Base-by-base conservation (phyloP, 108 stramenopile genomes). In the Nannochloropsis gaditana region DNA sequence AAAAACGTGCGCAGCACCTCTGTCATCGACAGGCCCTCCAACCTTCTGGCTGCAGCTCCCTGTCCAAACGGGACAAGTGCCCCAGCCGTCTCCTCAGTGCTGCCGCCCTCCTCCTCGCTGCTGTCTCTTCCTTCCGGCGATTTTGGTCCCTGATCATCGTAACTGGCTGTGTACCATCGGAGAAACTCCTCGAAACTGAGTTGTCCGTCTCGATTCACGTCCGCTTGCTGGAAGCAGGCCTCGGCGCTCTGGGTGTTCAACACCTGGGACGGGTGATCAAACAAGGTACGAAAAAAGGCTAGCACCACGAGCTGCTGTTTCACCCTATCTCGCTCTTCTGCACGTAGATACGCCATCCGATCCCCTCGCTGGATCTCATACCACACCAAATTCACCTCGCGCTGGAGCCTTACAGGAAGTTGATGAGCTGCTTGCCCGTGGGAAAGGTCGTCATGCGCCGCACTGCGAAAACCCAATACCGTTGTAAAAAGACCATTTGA, bases 131-230 rank as follows among this genome's bases (percentile, higher is more conserved):
- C 8, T 15, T 8, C n/a, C 1, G 2, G 4, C 19, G 19, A 4
- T n/a, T 73, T 73, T 31, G 1, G 1, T 31, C 31, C 31, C 31
- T 31, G 31, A 31, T 31, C 31, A n/a, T 73, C 59, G n/a, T 73
- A n/a, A 73, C 59, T 81, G 80, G 80, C 5, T 11, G 80, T 81
- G 80, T 81, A 81, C 80, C 80, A 81, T 8, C 80, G 80, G 21
- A 21, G 21, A 42, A 81, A 81, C 8, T 81, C 80, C 80, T 81
- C 80, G 31, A 81, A 81, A 42, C 80, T 81, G 21, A 81, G 21
- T 9, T 42, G 80, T 2, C 80, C 80, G 19, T 81, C 80, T 21
- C 80, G 41, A 41, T 81, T 81, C 80, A 81, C 41, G 80, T 81
- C 80, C 80, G 80, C 80, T 41, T 81, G 41, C 80, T 81, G 21